Base-by-base conservation (phyloP, 768 basidiomycete species). In the Mycena sanguinolenta region DNA sequence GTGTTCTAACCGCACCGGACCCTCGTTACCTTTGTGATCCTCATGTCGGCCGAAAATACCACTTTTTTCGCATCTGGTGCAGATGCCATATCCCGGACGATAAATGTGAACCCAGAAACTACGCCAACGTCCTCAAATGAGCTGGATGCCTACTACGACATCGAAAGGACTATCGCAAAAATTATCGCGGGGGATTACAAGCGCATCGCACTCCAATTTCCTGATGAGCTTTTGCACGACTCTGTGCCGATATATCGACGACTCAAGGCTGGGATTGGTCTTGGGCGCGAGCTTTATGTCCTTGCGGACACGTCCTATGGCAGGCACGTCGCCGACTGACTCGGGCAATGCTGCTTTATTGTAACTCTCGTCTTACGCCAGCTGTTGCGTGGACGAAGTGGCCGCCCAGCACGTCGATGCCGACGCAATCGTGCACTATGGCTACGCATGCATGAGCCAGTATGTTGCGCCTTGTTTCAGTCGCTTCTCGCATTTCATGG, bases 301-400 rank as follows among this genome's bases (percentile, higher is more conserved):
- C 86, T 98, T n/a, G 97, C 97, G 16, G 97, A 99, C 80, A 98
- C 97, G 25, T 97, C 97, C 5, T 98, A 98, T 80, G 98, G 97
- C 81, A 97, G 94, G 97, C 90, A 83, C 53, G 89, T 67, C 66
- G 60, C 68, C 34, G 39, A 23, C 63, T 61, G 49, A 66, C 30
- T 70, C 28, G 9, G 27, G 36, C 28, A 42, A 38, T 44, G 7
- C 39, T 42, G 52, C 63, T 57, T n/a, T 52, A 10, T 34, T 34
- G 76, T 69, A 53, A 68, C 72, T 25, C 21, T 58, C 55, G 72
- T 52, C 60, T 21, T 67, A 50, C 76, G 64, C 67, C 71, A 96
- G 97, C 75, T 99, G 98, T 76, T 99, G 98, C 77, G 95, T 97
- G 3, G 98, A 99, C 76, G 95, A 98, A 74, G 93, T 99, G 7